Conservation (phyloP, 208 protist species). For the Wallacemonas collosoma region DNA sequence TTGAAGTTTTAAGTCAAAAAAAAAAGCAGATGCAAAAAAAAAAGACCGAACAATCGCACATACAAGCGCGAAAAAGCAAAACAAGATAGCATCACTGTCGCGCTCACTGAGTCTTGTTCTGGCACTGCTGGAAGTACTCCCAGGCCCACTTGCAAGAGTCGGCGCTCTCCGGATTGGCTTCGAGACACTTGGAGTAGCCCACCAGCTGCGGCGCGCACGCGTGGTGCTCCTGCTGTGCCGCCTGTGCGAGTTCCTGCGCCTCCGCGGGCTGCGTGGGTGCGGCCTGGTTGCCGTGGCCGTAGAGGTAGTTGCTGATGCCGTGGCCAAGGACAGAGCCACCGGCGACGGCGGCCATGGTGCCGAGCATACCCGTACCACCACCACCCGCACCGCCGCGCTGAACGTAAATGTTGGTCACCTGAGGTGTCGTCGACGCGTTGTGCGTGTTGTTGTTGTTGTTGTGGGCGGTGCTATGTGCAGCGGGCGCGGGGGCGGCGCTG, state of each 20-base stretch:
- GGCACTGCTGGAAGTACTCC: conserved; percentile 70
- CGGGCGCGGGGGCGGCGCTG: conserved; percentile 14
- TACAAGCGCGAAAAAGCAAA: conserved; percentile 7
- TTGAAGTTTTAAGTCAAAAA: background rate
- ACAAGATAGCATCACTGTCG: conserved; percentile 1
- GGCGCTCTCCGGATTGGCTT: conserved; percentile 39
- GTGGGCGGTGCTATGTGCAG: conserved; percentile 9
- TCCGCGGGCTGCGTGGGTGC: conserved; percentile 48
- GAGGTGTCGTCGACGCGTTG: conserved; percentile 5
- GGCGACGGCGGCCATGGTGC: conserved; percentile 55
- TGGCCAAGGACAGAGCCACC: conserved; percentile 56
- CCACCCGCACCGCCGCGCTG: conserved; percentile 28
- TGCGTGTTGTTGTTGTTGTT: background rate
- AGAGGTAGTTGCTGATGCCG: conserved; percentile 62
- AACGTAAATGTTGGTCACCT: conserved; percentile 37
- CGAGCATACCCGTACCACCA: conserved; percentile 43
- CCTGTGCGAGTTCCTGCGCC: conserved; percentile 44
- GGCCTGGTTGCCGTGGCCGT: conserved; percentile 36
- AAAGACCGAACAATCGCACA: conserved; percentile 4
- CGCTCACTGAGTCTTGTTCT: conserved; percentile 21
- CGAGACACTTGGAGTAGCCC: conserved; percentile 66
- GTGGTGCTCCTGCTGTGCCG: conserved; percentile 34
- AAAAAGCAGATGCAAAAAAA: conserved; percentile 6
- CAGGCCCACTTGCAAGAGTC: conserved; percentile 73
- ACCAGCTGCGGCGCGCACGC: conserved; percentile 50